Conservation (phyloP, 2,329 filamentous ascomycete genomes). For the Berkeleyomyces rouxiae region DNA sequence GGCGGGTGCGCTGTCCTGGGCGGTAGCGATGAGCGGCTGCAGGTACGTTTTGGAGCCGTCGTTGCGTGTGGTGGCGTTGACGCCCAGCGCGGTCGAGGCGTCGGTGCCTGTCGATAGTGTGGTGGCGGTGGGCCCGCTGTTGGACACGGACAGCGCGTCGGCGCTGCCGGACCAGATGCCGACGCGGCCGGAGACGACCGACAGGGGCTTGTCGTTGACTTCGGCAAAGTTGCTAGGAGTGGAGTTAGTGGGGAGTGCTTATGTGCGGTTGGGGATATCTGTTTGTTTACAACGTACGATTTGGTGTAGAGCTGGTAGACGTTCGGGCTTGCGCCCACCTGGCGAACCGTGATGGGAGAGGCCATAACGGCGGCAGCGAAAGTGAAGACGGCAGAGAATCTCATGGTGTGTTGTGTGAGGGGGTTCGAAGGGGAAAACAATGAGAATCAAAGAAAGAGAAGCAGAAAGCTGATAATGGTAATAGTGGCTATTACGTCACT, state of each 20-base stretch:
- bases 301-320: slow-evolving; percentile 4
- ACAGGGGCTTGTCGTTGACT: slow-evolving; percentile 9
- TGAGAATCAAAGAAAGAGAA: not conserved
- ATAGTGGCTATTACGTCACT: not conserved
- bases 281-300: not conserved
- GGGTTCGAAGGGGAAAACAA: not conserved
- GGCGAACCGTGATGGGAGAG: not conserved
- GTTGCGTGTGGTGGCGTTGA: not conserved
- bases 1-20: not conserved
- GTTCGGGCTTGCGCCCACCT: not conserved
- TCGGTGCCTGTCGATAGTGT: not conserved
- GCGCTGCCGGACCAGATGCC: slow-evolving; percentile 6
- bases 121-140: not conserved
- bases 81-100: not conserved
- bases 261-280: not conserved
- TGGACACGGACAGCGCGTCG: slow-evolving; percentile 2
- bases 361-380: slow-evolving; percentile 8
- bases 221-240: not conserved
- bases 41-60: not conserved
- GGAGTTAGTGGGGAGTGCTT: not conserved
- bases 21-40: not conserved
- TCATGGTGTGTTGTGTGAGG: slow-evolving; percentile 3
- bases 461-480: not conserved
- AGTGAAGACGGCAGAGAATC: slow-evolving; percentile 3
- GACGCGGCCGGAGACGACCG: not conserved